Conservation (phyloP, 345 rosid species). For the Clausena lansium region DNA sequence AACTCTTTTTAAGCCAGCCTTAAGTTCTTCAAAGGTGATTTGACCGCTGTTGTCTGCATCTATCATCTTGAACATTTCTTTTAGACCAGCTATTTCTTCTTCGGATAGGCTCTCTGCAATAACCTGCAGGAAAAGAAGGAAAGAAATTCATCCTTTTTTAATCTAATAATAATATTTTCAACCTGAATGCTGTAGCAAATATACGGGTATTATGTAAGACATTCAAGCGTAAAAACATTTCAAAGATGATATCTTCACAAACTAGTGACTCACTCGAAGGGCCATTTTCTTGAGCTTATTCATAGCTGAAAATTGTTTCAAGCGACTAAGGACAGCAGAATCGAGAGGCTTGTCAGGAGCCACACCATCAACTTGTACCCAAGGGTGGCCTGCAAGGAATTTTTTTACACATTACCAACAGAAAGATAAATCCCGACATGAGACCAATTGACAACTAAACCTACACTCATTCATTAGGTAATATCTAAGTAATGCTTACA, state of each 20-base stretch:
- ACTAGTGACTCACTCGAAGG: constrained; percentile 48
- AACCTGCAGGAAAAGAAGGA: constrained; percentile 36
- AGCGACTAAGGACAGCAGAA: constrained; percentile 75
- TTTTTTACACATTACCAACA: constrained; percentile 4
- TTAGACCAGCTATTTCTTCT: constrained; percentile 91
- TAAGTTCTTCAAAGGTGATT: constrained; percentile 83
- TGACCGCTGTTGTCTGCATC: constrained; percentile 82
- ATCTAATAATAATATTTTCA: background rate
- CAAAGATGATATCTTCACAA: background rate
- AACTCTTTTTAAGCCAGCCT: constrained; percentile 73
- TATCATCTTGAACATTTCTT: constrained; percentile 90
- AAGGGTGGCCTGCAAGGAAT: constrained; percentile 71
- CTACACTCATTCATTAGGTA: background rate
- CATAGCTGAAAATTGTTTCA: constrained; percentile 93
- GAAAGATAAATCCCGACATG: background rate
- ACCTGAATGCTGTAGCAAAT: background rate
- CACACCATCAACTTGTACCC: constrained; percentile 82
- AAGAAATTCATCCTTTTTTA: background rate
- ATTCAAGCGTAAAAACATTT: background rate
- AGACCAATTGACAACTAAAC: background rate
- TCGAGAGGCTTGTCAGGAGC: constrained; percentile 92
- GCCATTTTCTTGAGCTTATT: constrained; percentile 91
- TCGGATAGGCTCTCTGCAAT: constrained; percentile 86
- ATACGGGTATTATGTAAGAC: background rate
- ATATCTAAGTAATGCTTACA: background rate